Percentiles rank a stretch among this genome's conserved stretches.
Evolutionary conservation across 306 rosid species (phyloP).

Genomic region (Fragaria ananassa): DNA sequence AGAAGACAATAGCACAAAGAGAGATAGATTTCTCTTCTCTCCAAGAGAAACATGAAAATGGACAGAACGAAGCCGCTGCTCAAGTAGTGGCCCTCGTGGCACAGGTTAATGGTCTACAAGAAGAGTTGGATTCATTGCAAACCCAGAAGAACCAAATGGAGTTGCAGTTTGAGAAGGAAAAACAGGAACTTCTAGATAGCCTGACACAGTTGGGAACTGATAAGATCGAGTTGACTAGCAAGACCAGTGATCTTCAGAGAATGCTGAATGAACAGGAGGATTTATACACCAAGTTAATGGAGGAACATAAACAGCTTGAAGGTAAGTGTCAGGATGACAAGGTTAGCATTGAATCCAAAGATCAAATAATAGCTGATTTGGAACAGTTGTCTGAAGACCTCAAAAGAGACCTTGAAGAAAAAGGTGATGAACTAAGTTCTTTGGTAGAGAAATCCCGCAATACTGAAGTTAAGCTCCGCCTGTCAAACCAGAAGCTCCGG

Average conservation of each 20-base stretch:
- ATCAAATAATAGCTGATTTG: constrained; percentile 53
- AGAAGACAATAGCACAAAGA: constrained; percentile 47
- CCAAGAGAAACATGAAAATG: constrained; percentile 38
- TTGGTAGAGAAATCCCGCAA: constrained; percentile 55
- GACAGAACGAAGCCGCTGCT: constrained; percentile 51
- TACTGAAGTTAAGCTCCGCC: constrained; percentile 85
- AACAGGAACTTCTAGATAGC: constrained; percentile 46
- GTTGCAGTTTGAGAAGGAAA: constrained; percentile 41
- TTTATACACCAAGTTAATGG: constrained; percentile 50
- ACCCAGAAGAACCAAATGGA: constrained; percentile 53
- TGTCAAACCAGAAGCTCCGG: constrained; percentile 96
- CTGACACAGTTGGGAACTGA: constrained; percentile 45
- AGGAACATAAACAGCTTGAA: constrained; percentile 49
- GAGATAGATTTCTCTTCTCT: constrained; percentile 48
- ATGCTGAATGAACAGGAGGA: constrained; percentile 51
- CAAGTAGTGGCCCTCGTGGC: constrained; percentile 41
- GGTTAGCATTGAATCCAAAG: constrained; percentile 48
- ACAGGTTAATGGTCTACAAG: constrained; percentile 50
- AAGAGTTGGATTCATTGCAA: constrained; percentile 52
- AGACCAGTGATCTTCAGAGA: constrained; percentile 38
- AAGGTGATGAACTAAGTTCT: constrained; percentile 56
- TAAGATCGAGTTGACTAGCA: constrained; percentile 48
- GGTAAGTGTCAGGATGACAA: constrained; percentile 48
- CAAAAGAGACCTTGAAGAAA: constrained; percentile 70
- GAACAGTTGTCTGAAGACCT: constrained; percentile 61